Conservation (phyloP, 139 green algal genomes). For the Micromonas pusilla region DNA sequence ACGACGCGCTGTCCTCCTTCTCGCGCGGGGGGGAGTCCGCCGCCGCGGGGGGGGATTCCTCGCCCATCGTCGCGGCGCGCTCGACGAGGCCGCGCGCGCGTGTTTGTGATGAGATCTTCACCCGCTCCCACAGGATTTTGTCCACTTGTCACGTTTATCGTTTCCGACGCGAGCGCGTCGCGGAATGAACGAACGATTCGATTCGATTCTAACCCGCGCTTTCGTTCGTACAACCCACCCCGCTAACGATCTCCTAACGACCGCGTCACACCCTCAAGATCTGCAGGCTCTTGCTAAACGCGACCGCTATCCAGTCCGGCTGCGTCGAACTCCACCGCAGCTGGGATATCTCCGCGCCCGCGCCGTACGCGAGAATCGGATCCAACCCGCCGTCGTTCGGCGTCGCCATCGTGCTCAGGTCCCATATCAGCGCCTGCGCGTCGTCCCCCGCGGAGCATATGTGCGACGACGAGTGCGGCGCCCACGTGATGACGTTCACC, state of each 20-base stretch:
- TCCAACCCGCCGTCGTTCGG: constrained; percentile 56
- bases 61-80: no score
- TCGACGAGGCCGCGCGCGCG: no score
- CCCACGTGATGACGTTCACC: constrained; percentile 89
- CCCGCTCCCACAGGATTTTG: no score
- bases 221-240: no score
- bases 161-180: no score
- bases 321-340: constrained; percentile 81
- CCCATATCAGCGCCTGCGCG: constrained; percentile 87
- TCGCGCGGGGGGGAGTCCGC: no score
- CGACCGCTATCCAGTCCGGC: constrained; percentile 86
- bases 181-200: no score
- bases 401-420: constrained; percentile 62
- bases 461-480: constrained; percentile 82
- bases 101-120: no score
- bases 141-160: no score
- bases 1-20: no score
- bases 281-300: constrained; percentile 79
- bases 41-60: no score
- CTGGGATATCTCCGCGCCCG: constrained; percentile 80
- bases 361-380: constrained; percentile 89
- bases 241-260: not conserved
- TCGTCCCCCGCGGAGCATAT: constrained; percentile 89
- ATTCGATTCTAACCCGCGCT: no score
- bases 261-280: constrained; percentile 76